These are phyloP conservation scores for Fusarium abutilonis DNA, from an alignment of 2,329 filamentous ascomycete species.

Conservation along the genomic window DNA sequence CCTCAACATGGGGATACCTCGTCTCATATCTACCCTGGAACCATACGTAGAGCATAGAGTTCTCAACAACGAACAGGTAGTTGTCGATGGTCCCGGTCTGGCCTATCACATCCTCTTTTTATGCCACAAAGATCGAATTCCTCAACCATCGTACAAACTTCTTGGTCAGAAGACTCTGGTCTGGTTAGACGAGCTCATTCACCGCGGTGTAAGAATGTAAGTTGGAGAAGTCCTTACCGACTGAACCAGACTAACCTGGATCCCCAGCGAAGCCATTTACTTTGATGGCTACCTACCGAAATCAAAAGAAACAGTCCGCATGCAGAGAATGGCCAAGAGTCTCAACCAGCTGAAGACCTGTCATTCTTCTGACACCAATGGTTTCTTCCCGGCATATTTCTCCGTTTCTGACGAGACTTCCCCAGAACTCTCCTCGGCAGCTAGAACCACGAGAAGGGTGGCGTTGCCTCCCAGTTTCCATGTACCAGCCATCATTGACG, in stretches of 20 bases:
- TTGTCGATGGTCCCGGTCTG: slow-evolving; percentile 82
- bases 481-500: slow-evolving; percentile 79
- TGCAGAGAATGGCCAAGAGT: slow-evolving; percentile 67
- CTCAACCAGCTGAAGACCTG: slow-evolving; percentile 65
- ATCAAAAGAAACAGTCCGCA: slow-evolving; percentile 70
- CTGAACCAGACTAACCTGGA: slow-evolving; percentile 8
- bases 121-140: slow-evolving; percentile 60
- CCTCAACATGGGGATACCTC: slow-evolving; percentile 66
- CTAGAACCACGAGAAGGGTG: slow-evolving; percentile 45
- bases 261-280: slow-evolving; percentile 68
- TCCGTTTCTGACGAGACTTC: slow-evolving; percentile 22
- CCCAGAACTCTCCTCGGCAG: slow-evolving; percentile 42
- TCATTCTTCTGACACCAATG: slow-evolving; percentile 46
- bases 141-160: slow-evolving; percentile 70
- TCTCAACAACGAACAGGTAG: slow-evolving; percentile 56
- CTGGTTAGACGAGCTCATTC: slow-evolving; percentile 71
- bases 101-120: slow-evolving; percentile 76
- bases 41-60: slow-evolving; percentile 58
- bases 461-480: slow-evolving; percentile 72
- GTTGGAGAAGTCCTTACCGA: neutral
- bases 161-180: slow-evolving; percentile 67
- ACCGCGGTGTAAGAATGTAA: slow-evolving; percentile 70
- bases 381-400: slow-evolving; percentile 41
- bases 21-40: slow-evolving; percentile 62
- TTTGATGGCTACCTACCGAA: slow-evolving; percentile 86